Evolutionary conservation across 805 yeast species (phyloP).

Genomic region (Komagataella pastoris): DNA sequence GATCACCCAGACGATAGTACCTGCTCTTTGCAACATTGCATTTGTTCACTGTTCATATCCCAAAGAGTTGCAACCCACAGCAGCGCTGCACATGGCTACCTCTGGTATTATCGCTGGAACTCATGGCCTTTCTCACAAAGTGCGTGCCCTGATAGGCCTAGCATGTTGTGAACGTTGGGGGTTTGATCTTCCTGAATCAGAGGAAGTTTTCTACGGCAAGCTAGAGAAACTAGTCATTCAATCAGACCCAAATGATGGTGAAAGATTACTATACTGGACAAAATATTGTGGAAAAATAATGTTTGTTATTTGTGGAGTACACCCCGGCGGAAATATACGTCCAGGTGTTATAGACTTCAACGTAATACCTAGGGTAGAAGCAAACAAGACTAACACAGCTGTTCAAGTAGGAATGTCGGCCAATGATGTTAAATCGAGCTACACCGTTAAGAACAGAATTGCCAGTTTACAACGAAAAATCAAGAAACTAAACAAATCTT

Average conservation of each 20-base stretch:
- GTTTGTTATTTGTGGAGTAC: conserved; percentile 71
- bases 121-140: conserved; percentile 63
- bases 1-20: conserved; percentile 44
- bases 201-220: conserved; percentile 29
- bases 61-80: conserved; percentile 62
- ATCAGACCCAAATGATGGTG: conserved; percentile 23
- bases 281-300: conserved; percentile 57
- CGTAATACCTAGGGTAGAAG: conserved; percentile 21
- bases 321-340: conserved; percentile 68
- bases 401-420: conserved; percentile 26
- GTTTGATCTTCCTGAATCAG: conserved; percentile 52
- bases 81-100: conserved; percentile 59
- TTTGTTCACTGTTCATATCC: conserved; percentile 71
- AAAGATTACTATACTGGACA: conserved; percentile 57
- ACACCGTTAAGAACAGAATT: conserved; percentile 44
- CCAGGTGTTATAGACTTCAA: conserved; percentile 40
- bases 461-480: conserved; percentile 46
- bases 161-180: conserved; percentile 78
- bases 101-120: conserved; percentile 67
- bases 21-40: conserved; percentile 61
- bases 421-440: conserved; percentile 44
- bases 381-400: conserved; percentile 21
- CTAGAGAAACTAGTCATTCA: conserved; percentile 36
- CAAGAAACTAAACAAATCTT: conserved; percentile 35
- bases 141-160: conserved; percentile 58